Base-by-base conservation (phyloP, 2,329 filamentous ascomycete genomes). In the Biscogniauxia sp. region DNA sequence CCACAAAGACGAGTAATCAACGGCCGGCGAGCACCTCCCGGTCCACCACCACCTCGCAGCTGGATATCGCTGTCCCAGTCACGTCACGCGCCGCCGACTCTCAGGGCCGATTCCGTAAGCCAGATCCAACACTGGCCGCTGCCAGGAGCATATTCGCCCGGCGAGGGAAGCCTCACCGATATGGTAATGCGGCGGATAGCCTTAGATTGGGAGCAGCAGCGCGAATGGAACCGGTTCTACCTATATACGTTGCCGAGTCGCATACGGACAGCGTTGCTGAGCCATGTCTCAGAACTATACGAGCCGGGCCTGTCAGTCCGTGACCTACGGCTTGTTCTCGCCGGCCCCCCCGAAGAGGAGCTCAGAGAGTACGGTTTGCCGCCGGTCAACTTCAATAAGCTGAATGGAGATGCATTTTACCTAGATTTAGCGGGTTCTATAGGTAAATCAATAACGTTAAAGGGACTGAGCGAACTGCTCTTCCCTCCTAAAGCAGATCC, bases 1-100 rank as follows among this genome's bases (percentile, higher is more conserved):
- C 75, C 74, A 23, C 70, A 70, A 60, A 77, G 80, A 57, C 74
- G 81, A 51, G 82, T 82, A 67, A 71, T 71, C 17, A 73, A 76
- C 68, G 83, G 84, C 19, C 77, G 80, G 59, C 78, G 83, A 58
- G 73, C 81, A 20, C 85, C 85, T 9, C 79, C 86, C 1, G 86
- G 86, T 0, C 86, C 86, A 20, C 80, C 84, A 25, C 80, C 86
- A 20, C 86, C 86, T 1, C 78, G 78, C 45, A 87, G 84, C 68
- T 88, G 86, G 86, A 70, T 79, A 59, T 65, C 76, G 61, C 66
- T 71, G 60, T 76, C 75, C 2, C 70, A 71, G 41, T 70, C 70
- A 41, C 63, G 67, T 20, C 73, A 72, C 63, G 72, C 72, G 5
- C 60, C 66, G 7, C 53, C 67, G 13, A 55, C 72, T 1, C 37